Percentiles rank a stretch among this genome's conserved stretches.
Conservation (phyloP, 495 filamentous ascomycete species). For the Neurospora terricola region DNA sequence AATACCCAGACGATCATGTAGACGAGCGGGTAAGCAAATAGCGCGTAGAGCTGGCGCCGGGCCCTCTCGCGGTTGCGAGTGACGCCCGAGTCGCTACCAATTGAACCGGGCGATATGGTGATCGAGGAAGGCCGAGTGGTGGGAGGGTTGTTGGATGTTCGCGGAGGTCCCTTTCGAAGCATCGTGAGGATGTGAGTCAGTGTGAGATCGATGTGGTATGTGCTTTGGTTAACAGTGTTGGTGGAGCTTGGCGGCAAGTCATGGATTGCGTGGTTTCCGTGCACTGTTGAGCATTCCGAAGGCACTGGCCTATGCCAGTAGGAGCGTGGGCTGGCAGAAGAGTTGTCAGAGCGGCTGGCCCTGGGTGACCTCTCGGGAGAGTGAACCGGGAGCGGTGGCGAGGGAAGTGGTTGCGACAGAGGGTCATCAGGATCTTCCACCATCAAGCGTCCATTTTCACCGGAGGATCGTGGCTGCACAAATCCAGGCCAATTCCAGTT, state of each 20-base stretch:
- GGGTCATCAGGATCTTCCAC: constrained; percentile 12
- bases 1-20: constrained; percentile 65
- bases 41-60: constrained; percentile 52
- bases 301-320: constrained; percentile 2
- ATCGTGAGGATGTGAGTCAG: constrained; percentile 15
- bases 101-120: constrained; percentile 2
- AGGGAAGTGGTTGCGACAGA: neutral
- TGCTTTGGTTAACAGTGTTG: neutral
- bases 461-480: constrained; percentile 9
- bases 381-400: constrained; percentile 8
- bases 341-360: neutral
- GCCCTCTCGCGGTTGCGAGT: constrained; percentile 42
- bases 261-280: neutral
- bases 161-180: constrained; percentile 11
- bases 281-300: neutral
- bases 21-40: constrained; percentile 62
- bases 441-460: neutral
- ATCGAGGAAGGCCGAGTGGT: constrained; percentile 1
- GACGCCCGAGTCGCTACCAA: constrained; percentile 14
- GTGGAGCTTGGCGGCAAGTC: neutral
- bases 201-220: constrained; percentile 1
- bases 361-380: neutral
- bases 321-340: neutral
- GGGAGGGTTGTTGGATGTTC: neutral
- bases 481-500: constrained; percentile 30